phyloP scores from a whole-genome alignment of 306 rosid species.

The Gastrolobium bilobum region DNA sequence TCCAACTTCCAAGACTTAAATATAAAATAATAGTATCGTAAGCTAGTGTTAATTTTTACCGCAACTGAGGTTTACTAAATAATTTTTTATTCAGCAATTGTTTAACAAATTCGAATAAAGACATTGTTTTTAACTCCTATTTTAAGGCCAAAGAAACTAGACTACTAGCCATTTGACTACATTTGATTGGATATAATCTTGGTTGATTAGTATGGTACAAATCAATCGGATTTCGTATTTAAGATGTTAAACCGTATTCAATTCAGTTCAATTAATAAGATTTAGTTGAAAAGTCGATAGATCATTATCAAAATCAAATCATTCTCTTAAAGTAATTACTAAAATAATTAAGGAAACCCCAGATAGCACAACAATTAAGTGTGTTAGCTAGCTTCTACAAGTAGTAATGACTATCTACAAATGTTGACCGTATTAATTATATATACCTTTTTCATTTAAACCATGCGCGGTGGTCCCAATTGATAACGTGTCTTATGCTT shows the following conservation, averaged over 20 bases:
- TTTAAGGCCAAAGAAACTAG: slow-evolving; percentile 1
- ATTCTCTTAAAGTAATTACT: slow-evolving; percentile 13
- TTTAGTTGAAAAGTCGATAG: slow-evolving; percentile 16
- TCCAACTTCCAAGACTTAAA: neutral
- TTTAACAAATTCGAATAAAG: neutral
- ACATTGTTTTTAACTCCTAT: neutral
- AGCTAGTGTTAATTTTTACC: neutral
- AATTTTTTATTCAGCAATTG: neutral
- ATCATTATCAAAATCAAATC: slow-evolving; percentile 44
- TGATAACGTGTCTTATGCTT: slow-evolving; percentile 34
- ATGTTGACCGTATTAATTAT: neutral
- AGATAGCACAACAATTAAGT: neutral
- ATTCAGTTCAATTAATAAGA: neutral
- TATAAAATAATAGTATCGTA: neutral
- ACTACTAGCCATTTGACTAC: neutral
- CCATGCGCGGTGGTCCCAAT: neutral
- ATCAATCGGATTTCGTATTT: neutral
- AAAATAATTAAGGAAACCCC: neutral
- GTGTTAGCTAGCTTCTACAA: neutral
- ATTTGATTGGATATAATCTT: slow-evolving; percentile 16
- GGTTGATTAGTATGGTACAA: neutral
- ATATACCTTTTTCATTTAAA: neutral
- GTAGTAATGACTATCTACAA: neutral
- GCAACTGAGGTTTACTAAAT: neutral
- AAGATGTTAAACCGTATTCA: slow-evolving; percentile 24